Percentiles rank a stretch among this genome's conserved stretches.
These are phyloP conservation scores for Mimosa bimucronata DNA, from an alignment of 306 rosid genomes.

Conservation along the genomic window DNA sequence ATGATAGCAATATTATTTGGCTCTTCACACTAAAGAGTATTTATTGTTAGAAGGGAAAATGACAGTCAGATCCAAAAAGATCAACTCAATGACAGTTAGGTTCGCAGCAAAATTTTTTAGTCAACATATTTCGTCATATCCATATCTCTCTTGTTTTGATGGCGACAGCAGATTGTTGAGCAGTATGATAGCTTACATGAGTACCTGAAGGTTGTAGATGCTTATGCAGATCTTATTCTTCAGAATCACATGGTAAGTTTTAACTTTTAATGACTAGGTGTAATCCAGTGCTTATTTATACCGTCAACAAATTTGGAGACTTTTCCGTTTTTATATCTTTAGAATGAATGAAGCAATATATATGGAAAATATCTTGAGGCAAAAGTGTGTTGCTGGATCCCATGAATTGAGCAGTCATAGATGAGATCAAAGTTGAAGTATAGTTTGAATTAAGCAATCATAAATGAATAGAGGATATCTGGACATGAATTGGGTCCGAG, in stretches of 20 bases:
- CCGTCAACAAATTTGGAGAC: not conserved
- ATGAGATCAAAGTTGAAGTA: not conserved
- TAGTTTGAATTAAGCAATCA: not conserved
- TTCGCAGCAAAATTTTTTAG: not conserved
- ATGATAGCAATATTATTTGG: not conserved
- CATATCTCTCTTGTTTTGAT: conserved; percentile 26
- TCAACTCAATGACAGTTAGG: not conserved
- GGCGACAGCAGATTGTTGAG: conserved; percentile 61
- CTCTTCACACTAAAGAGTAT: not conserved
- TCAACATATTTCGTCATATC: not conserved
- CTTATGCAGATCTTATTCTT: conserved; percentile 81
- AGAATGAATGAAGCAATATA: not conserved
- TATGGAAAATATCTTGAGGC: not conserved
- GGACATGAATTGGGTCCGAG: not conserved
- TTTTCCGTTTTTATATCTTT: not conserved
- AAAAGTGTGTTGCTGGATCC: not conserved
- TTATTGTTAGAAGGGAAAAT: not conserved
- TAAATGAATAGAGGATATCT: not conserved
- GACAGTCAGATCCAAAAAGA: not conserved
- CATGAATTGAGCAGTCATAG: not conserved
- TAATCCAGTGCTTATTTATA: conserved; percentile 20
- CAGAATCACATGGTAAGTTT: conserved; percentile 76
- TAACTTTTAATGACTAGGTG: conserved; percentile 44
- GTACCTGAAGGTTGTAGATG: conserved; percentile 89
- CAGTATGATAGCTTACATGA: conserved; percentile 69